Conservation (phyloP, 2,329 filamentous ascomycete genomes). For the Penicillium crustosum region DNA sequence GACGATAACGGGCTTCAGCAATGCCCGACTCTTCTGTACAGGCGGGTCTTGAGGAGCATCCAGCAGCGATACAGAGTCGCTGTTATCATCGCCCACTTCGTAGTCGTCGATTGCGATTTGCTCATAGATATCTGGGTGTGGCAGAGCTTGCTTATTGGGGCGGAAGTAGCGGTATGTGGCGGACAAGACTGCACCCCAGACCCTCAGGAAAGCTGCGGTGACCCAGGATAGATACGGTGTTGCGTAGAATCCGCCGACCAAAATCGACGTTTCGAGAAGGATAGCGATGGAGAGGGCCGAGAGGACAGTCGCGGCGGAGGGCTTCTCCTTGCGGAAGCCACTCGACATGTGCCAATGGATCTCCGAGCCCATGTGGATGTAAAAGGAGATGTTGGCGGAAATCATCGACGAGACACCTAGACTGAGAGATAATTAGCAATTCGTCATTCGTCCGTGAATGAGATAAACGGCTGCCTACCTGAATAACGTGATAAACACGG, state of each 20-base stretch:
- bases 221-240: slow-evolving; percentile 14
- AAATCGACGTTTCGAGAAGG: slow-evolving; percentile 10
- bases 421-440: slow-evolving; percentile 9
- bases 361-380: slow-evolving; percentile 20
- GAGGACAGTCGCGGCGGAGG: slow-evolving; percentile 13
- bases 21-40: not conserved
- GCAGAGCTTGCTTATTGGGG: slow-evolving; percentile 2
- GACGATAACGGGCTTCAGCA: slow-evolving; percentile 8
- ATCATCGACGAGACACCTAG: slow-evolving; percentile 16
- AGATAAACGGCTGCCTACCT: slow-evolving; percentile 1
- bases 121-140: slow-evolving; percentile 20
- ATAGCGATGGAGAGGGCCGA: slow-evolving; percentile 16
- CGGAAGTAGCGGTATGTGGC: slow-evolving; percentile 2
- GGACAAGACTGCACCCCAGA: slow-evolving; percentile 11
- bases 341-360: slow-evolving; percentile 26
- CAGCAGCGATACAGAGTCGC: slow-evolving; percentile 11
- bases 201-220: slow-evolving; percentile 8
- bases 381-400: slow-evolving; percentile 24
- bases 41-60: not conserved
- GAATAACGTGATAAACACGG: slow-evolving; percentile 3
- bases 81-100: slow-evolving; percentile 12
- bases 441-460: not conserved
- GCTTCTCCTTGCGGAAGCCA: slow-evolving; percentile 13
- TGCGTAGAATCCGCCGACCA: slow-evolving; percentile 13
- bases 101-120: slow-evolving; percentile 21